Evolutionary conservation across 148 eudicot species (phyloP).

Genomic region (Chenopodium quinoa): DNA sequence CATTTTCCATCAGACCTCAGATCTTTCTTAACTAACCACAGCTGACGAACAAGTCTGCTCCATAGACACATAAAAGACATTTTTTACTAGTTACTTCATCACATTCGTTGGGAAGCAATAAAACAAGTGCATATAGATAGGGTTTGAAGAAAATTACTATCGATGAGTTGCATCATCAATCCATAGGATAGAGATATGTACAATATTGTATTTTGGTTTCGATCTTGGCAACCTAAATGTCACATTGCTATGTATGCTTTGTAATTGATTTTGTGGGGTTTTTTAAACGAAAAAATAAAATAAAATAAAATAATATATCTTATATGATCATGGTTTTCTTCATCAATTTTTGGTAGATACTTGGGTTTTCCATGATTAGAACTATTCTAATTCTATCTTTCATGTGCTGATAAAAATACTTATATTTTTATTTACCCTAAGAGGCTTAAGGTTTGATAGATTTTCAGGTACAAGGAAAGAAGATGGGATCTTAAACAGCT

Average conservation of each 20-base stretch:
- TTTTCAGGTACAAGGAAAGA: conserved; percentile 85
- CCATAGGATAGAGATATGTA: neutral
- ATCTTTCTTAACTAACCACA: neutral
- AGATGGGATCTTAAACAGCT: conserved; percentile 85
- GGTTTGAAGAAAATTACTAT: neutral
- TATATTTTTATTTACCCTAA: conserved; percentile 25
- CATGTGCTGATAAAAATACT: neutral
- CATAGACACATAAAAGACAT: neutral
- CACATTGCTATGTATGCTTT: neutral
- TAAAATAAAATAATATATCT: too few relatives aligned
- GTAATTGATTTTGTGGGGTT: too few relatives aligned
- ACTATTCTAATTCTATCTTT: neutral
- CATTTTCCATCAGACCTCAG: neutral
- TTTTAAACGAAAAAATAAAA: too few relatives aligned
- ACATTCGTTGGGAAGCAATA: neutral
- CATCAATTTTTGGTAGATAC: too few relatives aligned
- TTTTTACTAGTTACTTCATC: neutral
- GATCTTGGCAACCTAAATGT: neutral
- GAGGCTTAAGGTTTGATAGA: conserved; percentile 43
- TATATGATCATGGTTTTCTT: neutral
- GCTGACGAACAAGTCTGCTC: conserved; percentile 1
- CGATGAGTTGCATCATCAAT: neutral
- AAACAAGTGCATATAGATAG: neutral
- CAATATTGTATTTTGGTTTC: neutral
- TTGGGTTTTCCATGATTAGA: neutral